Percentiles rank a stretch among this genome's conserved stretches.
Evolutionary conservation across 345 rosid species (phyloP).

Genomic region (Salix arbutifolia): DNA sequence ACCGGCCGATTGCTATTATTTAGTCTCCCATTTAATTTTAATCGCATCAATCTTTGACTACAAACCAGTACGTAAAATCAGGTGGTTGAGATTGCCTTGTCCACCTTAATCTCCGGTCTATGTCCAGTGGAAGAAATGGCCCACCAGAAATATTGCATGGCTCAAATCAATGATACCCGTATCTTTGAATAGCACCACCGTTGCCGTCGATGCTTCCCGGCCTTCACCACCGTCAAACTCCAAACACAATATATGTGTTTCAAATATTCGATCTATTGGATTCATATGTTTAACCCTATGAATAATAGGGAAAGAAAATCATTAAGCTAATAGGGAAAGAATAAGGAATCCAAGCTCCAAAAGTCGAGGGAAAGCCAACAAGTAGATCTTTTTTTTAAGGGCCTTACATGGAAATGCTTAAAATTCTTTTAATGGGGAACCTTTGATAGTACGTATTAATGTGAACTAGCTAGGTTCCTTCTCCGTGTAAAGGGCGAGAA

Average conservation of each 20-base stretch:
- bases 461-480: not conserved
- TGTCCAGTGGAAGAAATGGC: conserved; percentile 20
- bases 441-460: not conserved
- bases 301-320: not conserved
- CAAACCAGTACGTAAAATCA: not conserved
- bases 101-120: conserved; percentile 3
- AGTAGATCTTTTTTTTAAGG: not conserved
- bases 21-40: not conserved
- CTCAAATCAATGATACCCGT: not conserved
- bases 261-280: not conserved
- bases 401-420: not conserved
- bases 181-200: conserved; percentile 24
- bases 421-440: not conserved
- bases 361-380: not conserved
- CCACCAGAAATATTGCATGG: not conserved
- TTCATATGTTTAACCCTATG: not conserved
- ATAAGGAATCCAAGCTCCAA: not conserved
- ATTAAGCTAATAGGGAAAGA: not conserved
- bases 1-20: not conserved
- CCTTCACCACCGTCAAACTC: conserved; percentile 1
- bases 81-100: conserved; percentile 18
- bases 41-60: conserved; percentile 18
- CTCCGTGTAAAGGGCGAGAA: not conserved
- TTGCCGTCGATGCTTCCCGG: conserved; percentile 4
- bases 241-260: not conserved